Evolutionary conservation across 2,329 filamentous ascomycete species (phyloP).

Genomic region (Neonectria sp.): DNA sequence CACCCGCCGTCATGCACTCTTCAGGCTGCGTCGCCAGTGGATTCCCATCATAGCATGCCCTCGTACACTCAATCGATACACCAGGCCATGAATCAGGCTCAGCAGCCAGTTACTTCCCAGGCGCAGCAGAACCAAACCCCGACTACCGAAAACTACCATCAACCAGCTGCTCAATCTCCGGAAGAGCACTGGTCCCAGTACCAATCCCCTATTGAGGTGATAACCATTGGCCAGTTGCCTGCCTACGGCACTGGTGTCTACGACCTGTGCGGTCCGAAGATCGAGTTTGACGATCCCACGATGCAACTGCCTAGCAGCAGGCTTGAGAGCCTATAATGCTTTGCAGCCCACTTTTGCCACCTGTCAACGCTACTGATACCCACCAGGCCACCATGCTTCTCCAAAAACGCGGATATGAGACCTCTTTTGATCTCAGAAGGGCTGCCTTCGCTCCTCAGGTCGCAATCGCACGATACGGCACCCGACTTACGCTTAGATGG

Average conservation of each 20-base stretch:
- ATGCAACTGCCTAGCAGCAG: conserved; percentile 73
- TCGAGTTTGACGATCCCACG: conserved; percentile 70
- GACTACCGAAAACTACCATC: conserved; percentile 53
- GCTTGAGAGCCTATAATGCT: too few relatives aligned
- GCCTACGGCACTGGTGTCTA: conserved; percentile 66
- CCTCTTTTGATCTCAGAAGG: too few relatives aligned
- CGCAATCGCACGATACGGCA: too few relatives aligned
- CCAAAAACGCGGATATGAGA: too few relatives aligned
- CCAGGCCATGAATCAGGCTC: conserved; percentile 53
- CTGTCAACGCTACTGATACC: too few relatives aligned
- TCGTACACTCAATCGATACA: conserved; percentile 61
- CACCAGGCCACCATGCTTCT: too few relatives aligned
- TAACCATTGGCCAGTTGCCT: conserved; percentile 67
- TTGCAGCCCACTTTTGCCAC: too few relatives aligned
- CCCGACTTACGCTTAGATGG: too few relatives aligned
- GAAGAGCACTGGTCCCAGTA: conserved; percentile 71
- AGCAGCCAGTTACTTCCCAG: conserved; percentile 55
- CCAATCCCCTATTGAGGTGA: conserved; percentile 70
- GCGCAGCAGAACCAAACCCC: conserved; percentile 46
- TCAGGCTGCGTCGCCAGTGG: conserved; percentile 63
- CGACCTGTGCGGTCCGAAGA: conserved; percentile 69
- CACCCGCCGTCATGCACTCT: conserved; percentile 65
- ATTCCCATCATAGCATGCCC: conserved; percentile 59
- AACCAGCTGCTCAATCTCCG: conserved; percentile 57
- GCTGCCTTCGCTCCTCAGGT: too few relatives aligned